These are phyloP conservation scores for Scheffersomyces stipitis DNA, from an alignment of 805 yeast species.

Conservation along the genomic window DNA sequence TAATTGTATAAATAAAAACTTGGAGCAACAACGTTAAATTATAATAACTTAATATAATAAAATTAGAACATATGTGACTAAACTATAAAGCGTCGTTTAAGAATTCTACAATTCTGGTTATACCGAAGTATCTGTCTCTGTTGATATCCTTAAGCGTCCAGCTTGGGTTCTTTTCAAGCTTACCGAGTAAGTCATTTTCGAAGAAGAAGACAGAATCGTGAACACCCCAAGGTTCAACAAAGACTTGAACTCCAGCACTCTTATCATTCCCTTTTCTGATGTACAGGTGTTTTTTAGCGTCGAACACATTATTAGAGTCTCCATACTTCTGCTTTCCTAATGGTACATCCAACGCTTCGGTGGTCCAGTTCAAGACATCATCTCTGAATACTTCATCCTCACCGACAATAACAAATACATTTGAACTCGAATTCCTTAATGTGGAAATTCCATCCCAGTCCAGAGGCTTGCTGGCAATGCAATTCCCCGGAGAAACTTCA, in stretches of 20 bases:
- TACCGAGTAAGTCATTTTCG: constrained; percentile 21
- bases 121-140: constrained; percentile 19
- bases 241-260: constrained; percentile 20
- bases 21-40: too few species aligned
- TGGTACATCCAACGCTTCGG: constrained; percentile 31
- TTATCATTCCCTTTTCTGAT: constrained; percentile 13
- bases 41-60: too few species aligned
- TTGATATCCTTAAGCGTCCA: constrained; percentile 6
- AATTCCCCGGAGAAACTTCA: constrained; percentile 26
- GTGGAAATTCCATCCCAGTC: constrained; percentile 37
- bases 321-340: constrained; percentile 22
- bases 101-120: constrained; percentile 21
- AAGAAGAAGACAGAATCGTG: constrained; percentile 31
- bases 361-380: constrained; percentile 35
- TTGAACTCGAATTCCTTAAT: constrained; percentile 21
- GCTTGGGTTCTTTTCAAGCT: constrained; percentile 8
- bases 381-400: constrained; percentile 45
- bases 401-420: constrained; percentile 34
- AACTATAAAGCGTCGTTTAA: constrained; percentile 23
- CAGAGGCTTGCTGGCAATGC: constrained; percentile 15
- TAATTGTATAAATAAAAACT: too few species aligned
- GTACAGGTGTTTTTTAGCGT: constrained; percentile 20
- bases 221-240: constrained; percentile 37
- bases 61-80: too few species aligned
- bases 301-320: constrained; percentile 18